Conservation (phyloP, 164 flowering plant genomes). For the Houttuynia cordata region DNA sequence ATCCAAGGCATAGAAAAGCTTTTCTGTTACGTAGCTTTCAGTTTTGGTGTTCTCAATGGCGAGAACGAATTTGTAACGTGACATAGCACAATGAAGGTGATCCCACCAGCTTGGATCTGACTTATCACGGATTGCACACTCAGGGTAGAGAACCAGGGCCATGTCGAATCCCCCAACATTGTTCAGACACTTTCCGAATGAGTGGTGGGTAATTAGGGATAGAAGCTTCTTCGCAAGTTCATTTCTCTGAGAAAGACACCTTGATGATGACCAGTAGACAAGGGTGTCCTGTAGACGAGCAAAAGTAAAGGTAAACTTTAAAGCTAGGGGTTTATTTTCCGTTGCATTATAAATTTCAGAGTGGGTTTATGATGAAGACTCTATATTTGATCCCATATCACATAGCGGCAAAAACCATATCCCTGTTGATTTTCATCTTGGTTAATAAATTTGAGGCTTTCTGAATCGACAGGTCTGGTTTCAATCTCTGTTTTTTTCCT, state of each 20-base stretch:
- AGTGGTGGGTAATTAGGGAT: conserved; percentile 62
- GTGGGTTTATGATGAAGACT: too few species aligned
- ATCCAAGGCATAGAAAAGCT: conserved; percentile 89
- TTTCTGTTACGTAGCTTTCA: conserved; percentile 95
- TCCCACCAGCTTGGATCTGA: conserved; percentile 83
- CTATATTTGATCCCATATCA: too few species aligned
- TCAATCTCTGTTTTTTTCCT: too few species aligned
- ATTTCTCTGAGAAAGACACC: conserved; percentile 77
- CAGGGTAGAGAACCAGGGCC: conserved; percentile 73
- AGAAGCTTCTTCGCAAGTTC: conserved; percentile 59
- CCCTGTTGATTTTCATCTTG: too few species aligned
- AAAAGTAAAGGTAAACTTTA: too few species aligned
- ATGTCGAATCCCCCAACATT: conserved; percentile 79
- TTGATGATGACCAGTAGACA: conserved; percentile 97
- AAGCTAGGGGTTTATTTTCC: background rate
- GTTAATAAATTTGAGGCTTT: too few species aligned
- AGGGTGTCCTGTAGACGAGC: conserved; percentile 53
- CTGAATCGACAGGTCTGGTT: too few species aligned
- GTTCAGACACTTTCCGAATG: conserved; percentile 96
- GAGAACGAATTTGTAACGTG: conserved; percentile 92
- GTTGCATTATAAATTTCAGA: background rate
- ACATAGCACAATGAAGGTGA: conserved; percentile 98
- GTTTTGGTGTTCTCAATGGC: conserved; percentile 88
- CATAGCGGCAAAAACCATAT: too few species aligned
- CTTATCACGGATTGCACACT: conserved; percentile 42